A percentile compares a stretch with the other conserved stretches of the same genome.
Conservation (phyloP, 352 stramenopile genomes). For the Aphanomyces stellatus region DNA sequence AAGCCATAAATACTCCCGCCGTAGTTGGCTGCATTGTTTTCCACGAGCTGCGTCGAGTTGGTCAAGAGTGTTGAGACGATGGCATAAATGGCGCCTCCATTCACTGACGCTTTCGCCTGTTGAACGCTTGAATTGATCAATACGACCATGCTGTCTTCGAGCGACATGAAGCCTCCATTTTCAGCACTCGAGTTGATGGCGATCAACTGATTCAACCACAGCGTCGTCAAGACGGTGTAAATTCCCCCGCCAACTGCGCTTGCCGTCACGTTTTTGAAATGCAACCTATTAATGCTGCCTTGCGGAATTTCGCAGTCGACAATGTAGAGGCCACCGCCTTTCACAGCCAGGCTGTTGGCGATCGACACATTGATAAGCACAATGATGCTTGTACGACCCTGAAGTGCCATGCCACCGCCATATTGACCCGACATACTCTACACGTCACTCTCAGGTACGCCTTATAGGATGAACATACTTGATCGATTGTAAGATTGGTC, state of each 20-base stretch:
- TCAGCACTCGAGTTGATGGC: neutral
- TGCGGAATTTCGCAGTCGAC: conserved; percentile 3
- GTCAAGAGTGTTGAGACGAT: neutral
- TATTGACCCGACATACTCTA: neutral
- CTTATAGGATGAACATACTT: neutral
- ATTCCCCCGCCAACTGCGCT: neutral
- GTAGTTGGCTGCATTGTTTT: neutral
- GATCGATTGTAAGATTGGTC: neutral
- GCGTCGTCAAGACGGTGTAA: neutral
- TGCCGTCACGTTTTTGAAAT: neutral
- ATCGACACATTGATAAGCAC: neutral
- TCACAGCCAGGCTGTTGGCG: neutral
- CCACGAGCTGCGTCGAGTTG: neutral
- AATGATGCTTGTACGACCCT: neutral
- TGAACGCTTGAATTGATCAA: neutral
- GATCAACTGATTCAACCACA: neutral
- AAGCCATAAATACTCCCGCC: neutral
- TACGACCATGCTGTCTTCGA: neutral
- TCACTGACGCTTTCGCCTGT: neutral
- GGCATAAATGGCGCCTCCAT: neutral
- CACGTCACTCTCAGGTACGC: neutral
- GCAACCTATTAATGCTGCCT: neutral
- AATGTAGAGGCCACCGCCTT: conserved; percentile 14
- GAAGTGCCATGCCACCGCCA: neutral
- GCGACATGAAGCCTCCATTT: neutral